phyloP scores from a whole-genome alignment of 2,329 filamentous ascomycete genomes.

The Zasmidium citrigriseum region DNA sequence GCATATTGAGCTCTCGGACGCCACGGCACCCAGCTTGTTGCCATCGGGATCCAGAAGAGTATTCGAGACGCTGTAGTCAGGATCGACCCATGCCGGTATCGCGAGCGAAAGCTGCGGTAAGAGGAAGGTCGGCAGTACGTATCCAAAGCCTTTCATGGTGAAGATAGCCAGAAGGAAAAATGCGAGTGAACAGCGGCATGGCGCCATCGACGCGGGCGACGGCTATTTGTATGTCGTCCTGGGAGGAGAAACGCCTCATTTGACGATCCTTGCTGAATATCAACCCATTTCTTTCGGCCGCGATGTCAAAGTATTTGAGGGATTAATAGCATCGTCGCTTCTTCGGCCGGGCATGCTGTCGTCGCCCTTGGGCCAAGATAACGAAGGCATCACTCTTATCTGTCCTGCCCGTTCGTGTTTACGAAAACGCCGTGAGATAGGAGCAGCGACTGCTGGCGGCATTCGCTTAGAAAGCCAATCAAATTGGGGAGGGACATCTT shows the following conservation, averaged over 20 bases:
- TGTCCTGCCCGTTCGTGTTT: no score
- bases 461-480: neutral
- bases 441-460: neutral
- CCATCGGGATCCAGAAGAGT: slow-evolving; percentile 20
- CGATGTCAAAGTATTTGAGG: neutral
- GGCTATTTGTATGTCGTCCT: neutral
- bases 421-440: no score
- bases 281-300: neutral
- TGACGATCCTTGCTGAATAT: neutral
- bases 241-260: neutral
- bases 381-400: no score
- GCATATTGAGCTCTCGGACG: slow-evolving; percentile 48
- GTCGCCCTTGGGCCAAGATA: neutral
- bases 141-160: slow-evolving; percentile 18
- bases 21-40: slow-evolving; percentile 46
- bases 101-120: slow-evolving; percentile 20
- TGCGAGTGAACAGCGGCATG: neutral
- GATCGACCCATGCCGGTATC: slow-evolving; percentile 14
- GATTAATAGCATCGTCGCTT: neutral
- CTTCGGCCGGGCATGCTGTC: neutral
- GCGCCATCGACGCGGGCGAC: slow-evolving; percentile 4
- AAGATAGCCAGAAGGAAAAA: neutral
- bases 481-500: no score
- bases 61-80: slow-evolving; percentile 12
- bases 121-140: slow-evolving; percentile 18